Conservation (phyloP, 768 basidiomycete species). For the Neoboletus subvelutipes region DNA sequence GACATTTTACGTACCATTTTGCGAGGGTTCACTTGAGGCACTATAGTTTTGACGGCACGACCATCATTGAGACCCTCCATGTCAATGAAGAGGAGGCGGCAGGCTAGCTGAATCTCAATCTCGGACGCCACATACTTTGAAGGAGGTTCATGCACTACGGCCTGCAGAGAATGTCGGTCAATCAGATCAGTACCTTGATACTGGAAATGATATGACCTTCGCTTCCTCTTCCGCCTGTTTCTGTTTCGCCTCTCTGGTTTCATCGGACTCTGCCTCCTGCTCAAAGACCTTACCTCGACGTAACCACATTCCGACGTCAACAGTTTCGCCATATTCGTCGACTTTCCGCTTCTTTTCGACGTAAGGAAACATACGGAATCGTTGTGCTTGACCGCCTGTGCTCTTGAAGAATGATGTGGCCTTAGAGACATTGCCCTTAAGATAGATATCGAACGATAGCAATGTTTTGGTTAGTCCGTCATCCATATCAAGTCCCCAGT, state of each 20-base stretch:
- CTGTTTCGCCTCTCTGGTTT: slow-evolving; percentile 68
- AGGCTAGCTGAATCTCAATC: slow-evolving; percentile 77
- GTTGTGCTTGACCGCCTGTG: slow-evolving; percentile 63
- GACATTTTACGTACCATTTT: slow-evolving; percentile 66
- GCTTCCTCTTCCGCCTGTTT: slow-evolving; percentile 72
- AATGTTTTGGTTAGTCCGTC: slow-evolving; percentile 71
- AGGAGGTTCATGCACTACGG: slow-evolving; percentile 78
- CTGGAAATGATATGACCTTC: slow-evolving; percentile 44
- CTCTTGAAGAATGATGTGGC: slow-evolving; percentile 86
- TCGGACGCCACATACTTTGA: slow-evolving; percentile 84
- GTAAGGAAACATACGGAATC: slow-evolving; percentile 97
- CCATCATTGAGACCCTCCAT: slow-evolving; percentile 97
- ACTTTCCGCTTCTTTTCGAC: slow-evolving; percentile 90
- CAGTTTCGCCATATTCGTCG: slow-evolving; percentile 92
- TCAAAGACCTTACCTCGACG: slow-evolving; percentile 88
- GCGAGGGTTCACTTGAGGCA: slow-evolving; percentile 93
- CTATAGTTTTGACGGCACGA: slow-evolving; percentile 93
- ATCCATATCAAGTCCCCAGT: slow-evolving; percentile 75
- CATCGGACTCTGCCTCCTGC: slow-evolving; percentile 84
- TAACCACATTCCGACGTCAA: slow-evolving; percentile 96
- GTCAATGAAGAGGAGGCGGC: slow-evolving; percentile 88
- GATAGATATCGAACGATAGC: slow-evolving; percentile 92
- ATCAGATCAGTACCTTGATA: background rate
- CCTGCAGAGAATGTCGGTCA: slow-evolving; percentile 41
- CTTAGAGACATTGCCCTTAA: slow-evolving; percentile 93